Conservation (phyloP, 1,139 yeast species). For the Starmera stellimalicola region DNA sequence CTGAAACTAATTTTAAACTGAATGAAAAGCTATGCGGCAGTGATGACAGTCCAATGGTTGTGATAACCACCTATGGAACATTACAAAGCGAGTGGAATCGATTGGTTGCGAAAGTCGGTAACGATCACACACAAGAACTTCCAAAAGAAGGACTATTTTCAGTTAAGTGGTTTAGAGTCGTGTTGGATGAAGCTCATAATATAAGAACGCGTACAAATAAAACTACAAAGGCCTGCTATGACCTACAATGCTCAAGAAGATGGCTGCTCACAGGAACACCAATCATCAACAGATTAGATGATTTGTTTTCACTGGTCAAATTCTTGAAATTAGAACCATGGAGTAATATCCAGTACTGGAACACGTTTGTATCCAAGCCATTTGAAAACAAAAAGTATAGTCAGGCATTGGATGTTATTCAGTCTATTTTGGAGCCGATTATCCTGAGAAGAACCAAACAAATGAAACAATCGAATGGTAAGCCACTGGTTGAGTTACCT, state of each 20-base stretch:
- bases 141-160: constrained; percentile 50
- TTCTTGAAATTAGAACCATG: constrained; percentile 81
- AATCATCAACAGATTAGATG: constrained; percentile 81
- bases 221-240: constrained; percentile 73
- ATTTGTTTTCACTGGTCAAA: constrained; percentile 67
- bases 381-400: constrained; percentile 65
- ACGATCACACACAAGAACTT: constrained; percentile 5
- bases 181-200: constrained; percentile 88
- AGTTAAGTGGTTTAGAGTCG: constrained; percentile 67
- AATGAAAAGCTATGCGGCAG: constrained; percentile 31
- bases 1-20: constrained; percentile 40
- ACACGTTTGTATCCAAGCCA: constrained; percentile 75
- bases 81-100: constrained; percentile 61
- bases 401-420: constrained; percentile 74
- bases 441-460: constrained; percentile 78
- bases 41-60: constrained; percentile 52
- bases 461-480: constrained; percentile 68
- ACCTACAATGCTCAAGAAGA: constrained; percentile 50
- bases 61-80: constrained; percentile 85
- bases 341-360: constrained; percentile 85
- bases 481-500: constrained; percentile 69
- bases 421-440: constrained; percentile 77
- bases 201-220: constrained; percentile 76
- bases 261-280: constrained; percentile 97
- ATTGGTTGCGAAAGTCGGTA: constrained; percentile 6